These are phyloP conservation scores for Theobroma cacao DNA, from an alignment of 345 rosid species.

Conservation along the genomic window DNA sequence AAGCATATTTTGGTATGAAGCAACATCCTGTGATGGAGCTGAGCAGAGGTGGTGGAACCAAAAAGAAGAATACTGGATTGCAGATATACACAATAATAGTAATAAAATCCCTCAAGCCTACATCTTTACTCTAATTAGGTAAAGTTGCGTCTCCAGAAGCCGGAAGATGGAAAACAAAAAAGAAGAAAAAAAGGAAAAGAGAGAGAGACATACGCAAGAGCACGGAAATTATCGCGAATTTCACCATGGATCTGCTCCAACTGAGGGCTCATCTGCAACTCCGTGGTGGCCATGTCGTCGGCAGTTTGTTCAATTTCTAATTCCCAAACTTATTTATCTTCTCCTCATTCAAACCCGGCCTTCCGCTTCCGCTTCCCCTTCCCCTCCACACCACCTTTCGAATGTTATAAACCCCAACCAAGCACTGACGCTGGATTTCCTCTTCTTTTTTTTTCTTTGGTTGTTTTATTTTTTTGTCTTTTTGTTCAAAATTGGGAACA, in stretches of 20 bases:
- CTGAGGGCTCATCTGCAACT: constrained; percentile 76
- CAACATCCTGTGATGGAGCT: background rate
- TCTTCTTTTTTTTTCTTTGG: no score
- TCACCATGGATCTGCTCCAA: constrained; percentile 98
- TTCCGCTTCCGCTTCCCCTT: no score
- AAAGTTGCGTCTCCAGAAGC: no score
- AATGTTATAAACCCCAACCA: no score
- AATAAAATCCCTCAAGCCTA: background rate
- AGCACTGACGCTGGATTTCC: no score
- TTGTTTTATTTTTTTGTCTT: no score
- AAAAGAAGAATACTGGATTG: background rate
- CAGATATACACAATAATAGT: background rate
- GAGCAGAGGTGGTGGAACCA: background rate
- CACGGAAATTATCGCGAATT: constrained; percentile 88
- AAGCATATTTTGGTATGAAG: background rate
- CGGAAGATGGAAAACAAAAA: background rate
- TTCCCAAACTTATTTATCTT: constrained; percentile 19
- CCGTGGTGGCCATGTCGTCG: constrained; percentile 53
- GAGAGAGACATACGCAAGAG: constrained; percentile 60
- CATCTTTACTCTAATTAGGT: no score
- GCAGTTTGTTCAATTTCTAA: constrained; percentile 25
- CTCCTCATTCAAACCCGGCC: constrained; percentile 17
- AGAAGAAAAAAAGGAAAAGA: background rate
- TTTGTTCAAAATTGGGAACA: background rate
- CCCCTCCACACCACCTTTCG: no score